phyloP scores from a whole-genome alignment of 768 basidiomycete species.

The Cytidiella melzeri region DNA sequence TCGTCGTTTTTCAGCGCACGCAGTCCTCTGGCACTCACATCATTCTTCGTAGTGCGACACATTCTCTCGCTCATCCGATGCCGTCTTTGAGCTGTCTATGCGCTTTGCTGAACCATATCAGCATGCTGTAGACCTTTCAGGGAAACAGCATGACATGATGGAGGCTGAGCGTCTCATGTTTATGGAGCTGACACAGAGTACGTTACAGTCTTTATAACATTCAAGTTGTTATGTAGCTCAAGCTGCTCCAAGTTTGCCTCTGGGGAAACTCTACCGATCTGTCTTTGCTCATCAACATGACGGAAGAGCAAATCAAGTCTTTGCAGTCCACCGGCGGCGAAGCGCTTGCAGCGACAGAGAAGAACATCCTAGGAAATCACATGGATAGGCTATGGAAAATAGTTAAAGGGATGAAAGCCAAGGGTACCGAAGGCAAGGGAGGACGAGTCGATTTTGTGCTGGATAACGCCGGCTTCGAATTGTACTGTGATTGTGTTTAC shows the following conservation, averaged over 20 bases:
- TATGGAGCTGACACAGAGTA: slow-evolving; percentile 87
- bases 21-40: slow-evolving; percentile 1
- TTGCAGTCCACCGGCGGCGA: slow-evolving; percentile 98
- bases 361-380: slow-evolving; percentile 92
- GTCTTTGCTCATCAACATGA: slow-evolving; percentile 94
- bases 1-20: background rate
- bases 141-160: slow-evolving; percentile 39
- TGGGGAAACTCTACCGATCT: slow-evolving; percentile 98
- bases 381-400: slow-evolving; percentile 65
- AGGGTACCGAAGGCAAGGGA: slow-evolving; percentile 32
- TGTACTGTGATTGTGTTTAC: slow-evolving; percentile 84
- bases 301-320: slow-evolving; percentile 93
- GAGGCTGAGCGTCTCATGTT: slow-evolving; percentile 85
- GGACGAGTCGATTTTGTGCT: slow-evolving; percentile 59
- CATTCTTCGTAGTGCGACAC: slow-evolving; percentile 70
- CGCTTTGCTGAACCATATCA: slow-evolving; percentile 86
- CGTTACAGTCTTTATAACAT: slow-evolving; percentile 11
- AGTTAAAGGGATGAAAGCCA: slow-evolving; percentile 58
- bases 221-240: background rate
- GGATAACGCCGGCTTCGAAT: slow-evolving; percentile 84
- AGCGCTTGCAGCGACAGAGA: slow-evolving; percentile 89
- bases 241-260: slow-evolving; percentile 61
- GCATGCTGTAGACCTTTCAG: slow-evolving; percentile 45
- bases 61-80: slow-evolving; percentile 86
- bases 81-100: slow-evolving; percentile 90